Conservation (phyloP, 31 red algal species). For the Endocladia muricata region DNA sequence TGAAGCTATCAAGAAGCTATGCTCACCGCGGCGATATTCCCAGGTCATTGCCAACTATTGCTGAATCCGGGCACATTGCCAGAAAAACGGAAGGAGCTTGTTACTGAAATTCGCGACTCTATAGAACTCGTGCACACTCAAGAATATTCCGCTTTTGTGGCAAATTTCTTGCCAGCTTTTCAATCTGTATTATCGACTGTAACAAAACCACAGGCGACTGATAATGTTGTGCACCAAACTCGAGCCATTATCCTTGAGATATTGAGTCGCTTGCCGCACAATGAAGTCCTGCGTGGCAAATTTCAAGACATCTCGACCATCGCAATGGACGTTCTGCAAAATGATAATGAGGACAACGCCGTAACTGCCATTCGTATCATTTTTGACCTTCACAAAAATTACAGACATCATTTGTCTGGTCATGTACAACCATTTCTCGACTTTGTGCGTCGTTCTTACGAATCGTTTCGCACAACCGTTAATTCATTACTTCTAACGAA, state of each 20-base stretch:
- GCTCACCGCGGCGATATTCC: conserved; percentile 51
- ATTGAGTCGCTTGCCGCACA: conserved; percentile 78
- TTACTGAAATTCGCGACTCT: conserved; percentile 75
- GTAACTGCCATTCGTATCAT: conserved; percentile 83
- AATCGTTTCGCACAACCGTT: conserved; percentile 65
- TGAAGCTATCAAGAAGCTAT: too few relatives aligned
- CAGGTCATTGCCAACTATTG: conserved; percentile 35
- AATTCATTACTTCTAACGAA: conserved; percentile 24
- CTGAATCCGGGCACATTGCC: conserved; percentile 38
- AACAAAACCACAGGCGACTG: conserved; percentile 73
- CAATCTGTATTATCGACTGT: conserved; percentile 44
- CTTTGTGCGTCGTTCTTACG: conserved; percentile 84
- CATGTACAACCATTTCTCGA: conserved; percentile 92
- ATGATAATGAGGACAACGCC: conserved; percentile 90
- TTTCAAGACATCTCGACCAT: conserved; percentile 55
- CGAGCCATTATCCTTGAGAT: conserved; percentile 86
- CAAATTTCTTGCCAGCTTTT: conserved; percentile 80
- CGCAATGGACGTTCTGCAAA: conserved; percentile 67
- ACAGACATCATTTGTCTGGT: conserved; percentile 39
- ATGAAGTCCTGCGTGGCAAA: conserved; percentile 57
- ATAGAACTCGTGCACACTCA: conserved; percentile 79
- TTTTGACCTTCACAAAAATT: conserved; percentile 93
- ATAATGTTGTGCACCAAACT: conserved; percentile 65
- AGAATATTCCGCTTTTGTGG: conserved; percentile 78
- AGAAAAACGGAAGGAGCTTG: conserved; percentile 54